phyloP scores from a whole-genome alignment of 148 eudicot genomes.

The Limonium bicolor region DNA sequence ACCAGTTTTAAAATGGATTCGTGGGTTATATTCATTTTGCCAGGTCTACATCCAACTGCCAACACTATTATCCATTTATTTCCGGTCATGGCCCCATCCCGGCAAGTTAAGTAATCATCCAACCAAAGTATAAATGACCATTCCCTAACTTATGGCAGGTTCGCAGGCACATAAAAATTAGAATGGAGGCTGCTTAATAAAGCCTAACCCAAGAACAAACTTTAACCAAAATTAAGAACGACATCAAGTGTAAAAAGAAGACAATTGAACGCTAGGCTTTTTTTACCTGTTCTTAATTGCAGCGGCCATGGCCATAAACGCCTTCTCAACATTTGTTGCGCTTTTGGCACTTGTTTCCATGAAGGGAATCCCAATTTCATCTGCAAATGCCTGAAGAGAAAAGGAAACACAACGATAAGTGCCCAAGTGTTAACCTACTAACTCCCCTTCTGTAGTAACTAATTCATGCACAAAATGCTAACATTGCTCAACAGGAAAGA shows the following conservation, averaged over 20 bases:
- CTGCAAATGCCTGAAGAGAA: constrained; percentile 38
- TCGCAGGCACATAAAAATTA: too few relatives aligned
- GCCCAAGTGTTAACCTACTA: neutral
- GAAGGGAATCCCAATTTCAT: constrained; percentile 50
- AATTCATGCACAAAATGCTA: neutral
- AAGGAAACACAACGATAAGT: neutral
- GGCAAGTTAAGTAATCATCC: too few relatives aligned
- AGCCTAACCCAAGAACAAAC: neutral
- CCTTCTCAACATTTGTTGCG: constrained; percentile 46
- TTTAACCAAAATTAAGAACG: neutral
- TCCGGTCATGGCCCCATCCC: neutral
- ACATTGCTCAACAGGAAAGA: neutral
- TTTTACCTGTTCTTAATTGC: constrained; percentile 40
- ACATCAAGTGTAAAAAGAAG: neutral
- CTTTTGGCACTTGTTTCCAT: constrained; percentile 53
- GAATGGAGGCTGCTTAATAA: too few relatives aligned
- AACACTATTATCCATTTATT: neutral
- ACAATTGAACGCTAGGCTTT: neutral
- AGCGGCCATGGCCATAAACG: constrained; percentile 49
- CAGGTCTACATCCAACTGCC: neutral
- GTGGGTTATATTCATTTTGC: neutral
- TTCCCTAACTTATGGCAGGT: too few relatives aligned
- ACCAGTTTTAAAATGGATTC: neutral
- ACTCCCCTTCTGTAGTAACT: neutral
- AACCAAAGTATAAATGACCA: too few relatives aligned